Evolutionary conservation across 371 early-diverging fungal species (phyloP).

Genomic region (Dichotomocladium elegans): DNA sequence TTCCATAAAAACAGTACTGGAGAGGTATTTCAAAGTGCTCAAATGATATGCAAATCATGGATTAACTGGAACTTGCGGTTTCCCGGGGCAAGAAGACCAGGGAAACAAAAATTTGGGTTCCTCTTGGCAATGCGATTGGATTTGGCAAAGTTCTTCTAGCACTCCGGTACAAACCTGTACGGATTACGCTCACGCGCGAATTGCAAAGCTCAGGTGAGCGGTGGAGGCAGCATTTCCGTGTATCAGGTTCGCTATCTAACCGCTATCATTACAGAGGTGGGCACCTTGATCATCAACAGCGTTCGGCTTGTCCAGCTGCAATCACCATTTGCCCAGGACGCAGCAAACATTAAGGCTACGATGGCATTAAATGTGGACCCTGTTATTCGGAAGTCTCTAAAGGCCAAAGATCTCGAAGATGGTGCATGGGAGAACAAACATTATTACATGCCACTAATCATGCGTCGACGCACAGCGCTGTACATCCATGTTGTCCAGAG

Average conservation of each 20-base stretch:
- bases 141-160: slow-evolving; percentile 39
- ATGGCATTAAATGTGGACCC: slow-evolving; percentile 35
- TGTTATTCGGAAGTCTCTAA: slow-evolving; percentile 21
- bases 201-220: slow-evolving; percentile 25
- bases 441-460: slow-evolving; percentile 32
- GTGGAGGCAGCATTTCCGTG: not conserved
- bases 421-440: slow-evolving; percentile 12
- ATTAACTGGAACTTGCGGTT: too few relatives aligned
- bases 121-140: slow-evolving; percentile 31
- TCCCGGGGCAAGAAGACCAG: too few relatives aligned
- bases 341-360: slow-evolving; percentile 18
- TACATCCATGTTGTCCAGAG: slow-evolving; percentile 33
- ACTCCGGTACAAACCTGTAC: slow-evolving; percentile 39
- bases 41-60: too few relatives aligned
- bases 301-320: slow-evolving; percentile 14
- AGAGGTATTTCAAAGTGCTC: too few relatives aligned
- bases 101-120: slow-evolving; percentile 31
- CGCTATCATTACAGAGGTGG: slow-evolving; percentile 27
- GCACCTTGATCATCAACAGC: slow-evolving; percentile 33
- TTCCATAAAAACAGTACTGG: too few relatives aligned
- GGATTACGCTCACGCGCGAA: slow-evolving; percentile 23
- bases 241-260: too few relatives aligned
- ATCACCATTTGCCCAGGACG: slow-evolving; percentile 10
- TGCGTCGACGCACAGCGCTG: slow-evolving; percentile 37
- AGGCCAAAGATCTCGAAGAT: slow-evolving; percentile 12